Conservation (phyloP, 2,329 filamentous ascomycete genomes). For the Beauveria pseudobassiana region DNA sequence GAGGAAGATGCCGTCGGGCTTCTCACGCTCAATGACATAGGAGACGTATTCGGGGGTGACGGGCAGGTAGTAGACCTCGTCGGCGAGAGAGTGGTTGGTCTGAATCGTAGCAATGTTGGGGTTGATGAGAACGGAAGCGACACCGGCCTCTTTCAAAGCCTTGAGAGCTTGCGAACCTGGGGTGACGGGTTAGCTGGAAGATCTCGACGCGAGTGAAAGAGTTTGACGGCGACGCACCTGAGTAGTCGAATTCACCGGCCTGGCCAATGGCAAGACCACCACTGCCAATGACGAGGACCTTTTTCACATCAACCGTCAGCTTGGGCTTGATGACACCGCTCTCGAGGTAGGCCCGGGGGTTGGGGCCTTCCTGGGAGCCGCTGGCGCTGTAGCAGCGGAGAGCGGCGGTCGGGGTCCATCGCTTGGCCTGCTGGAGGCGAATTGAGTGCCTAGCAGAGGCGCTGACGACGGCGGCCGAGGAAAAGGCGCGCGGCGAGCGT, state of each 20-base stretch:
- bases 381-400: conserved; percentile 33
- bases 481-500: conserved; percentile 37
- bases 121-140: conserved; percentile 88
- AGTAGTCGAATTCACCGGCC: conserved; percentile 98
- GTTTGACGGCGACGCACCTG: conserved; percentile 55
- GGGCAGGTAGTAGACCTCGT: conserved; percentile 96
- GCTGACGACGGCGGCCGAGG: conserved; percentile 27
- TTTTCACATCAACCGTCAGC: conserved; percentile 83
- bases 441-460: conserved; percentile 26
- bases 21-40: conserved; percentile 94
- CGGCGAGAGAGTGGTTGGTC: conserved; percentile 90
- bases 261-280: conserved; percentile 95
- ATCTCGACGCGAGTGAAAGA: conserved; percentile 5
- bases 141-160: conserved; percentile 90
- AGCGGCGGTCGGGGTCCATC: conserved; percentile 40
- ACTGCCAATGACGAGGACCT: conserved; percentile 92
- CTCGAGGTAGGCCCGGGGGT: conserved; percentile 78
- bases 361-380: conserved; percentile 62
- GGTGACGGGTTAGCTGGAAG: background rate
- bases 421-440: conserved; percentile 30
- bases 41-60: conserved; percentile 97
- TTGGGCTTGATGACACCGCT: conserved; percentile 78
- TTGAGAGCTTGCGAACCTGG: conserved; percentile 91
- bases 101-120: conserved; percentile 98
- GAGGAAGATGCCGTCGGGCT: conserved; percentile 93